phyloP scores from a whole-genome alignment of 768 basidiomycete species.

The Amanita inopinata region DNA sequence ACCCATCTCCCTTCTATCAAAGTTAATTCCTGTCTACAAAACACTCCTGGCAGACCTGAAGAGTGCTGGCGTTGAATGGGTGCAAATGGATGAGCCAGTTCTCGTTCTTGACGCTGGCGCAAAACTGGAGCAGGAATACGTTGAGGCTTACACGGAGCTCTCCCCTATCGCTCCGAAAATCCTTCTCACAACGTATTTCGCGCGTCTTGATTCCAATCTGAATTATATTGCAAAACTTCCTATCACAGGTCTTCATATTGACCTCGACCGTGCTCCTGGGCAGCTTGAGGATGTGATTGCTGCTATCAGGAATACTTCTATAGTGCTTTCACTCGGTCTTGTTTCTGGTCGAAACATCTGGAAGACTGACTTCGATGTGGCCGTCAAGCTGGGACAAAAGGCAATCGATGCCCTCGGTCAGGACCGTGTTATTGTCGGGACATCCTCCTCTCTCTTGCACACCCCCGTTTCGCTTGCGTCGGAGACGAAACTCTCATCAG shows the following conservation, averaged over 20 bases:
- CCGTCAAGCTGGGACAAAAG: conserved; percentile 75
- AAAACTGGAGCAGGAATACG: conserved; percentile 69
- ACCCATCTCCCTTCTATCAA: conserved; percentile 82
- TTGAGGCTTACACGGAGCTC: conserved; percentile 73
- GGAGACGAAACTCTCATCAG: conserved; percentile 80
- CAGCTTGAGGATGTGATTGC: conserved; percentile 79
- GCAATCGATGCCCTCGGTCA: conserved; percentile 76
- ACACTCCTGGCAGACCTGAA: conserved; percentile 86
- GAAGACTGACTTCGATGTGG: conserved; percentile 89
- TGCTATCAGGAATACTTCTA: conserved; percentile 74
- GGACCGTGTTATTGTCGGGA: conserved; percentile 86
- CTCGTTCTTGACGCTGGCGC: conserved; percentile 86
- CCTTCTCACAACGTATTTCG: conserved; percentile 92
- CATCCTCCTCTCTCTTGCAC: conserved; percentile 97
- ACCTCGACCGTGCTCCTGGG: conserved; percentile 85
- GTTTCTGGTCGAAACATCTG: conserved; percentile 99
- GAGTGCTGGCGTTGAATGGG: conserved; percentile 85
- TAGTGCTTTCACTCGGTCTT: conserved; percentile 85
- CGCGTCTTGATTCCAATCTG: conserved; percentile 89
- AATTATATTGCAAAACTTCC: conserved; percentile 87
- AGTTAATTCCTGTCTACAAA: conserved; percentile 86
- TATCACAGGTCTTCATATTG: conserved; percentile 89
- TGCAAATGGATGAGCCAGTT: conserved; percentile 95
- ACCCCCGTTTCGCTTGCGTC: conserved; percentile 92
- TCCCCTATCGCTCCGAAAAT: conserved; percentile 82